These are phyloP conservation scores for Dittrichia graveolens DNA, from an alignment of 129 eudicot species.

Conservation along the genomic window DNA sequence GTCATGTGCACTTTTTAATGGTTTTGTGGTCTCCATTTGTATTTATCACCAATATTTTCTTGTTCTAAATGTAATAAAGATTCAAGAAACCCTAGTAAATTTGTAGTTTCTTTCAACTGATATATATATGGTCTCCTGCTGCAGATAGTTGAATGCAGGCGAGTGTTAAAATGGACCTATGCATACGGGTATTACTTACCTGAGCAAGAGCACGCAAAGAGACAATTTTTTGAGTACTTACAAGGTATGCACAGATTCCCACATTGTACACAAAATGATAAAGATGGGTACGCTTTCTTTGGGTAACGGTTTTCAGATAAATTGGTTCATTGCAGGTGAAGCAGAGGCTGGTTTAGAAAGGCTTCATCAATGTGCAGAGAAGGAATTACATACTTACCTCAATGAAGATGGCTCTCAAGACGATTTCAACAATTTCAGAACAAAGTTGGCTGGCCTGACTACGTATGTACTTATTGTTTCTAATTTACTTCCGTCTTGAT, in stretches of 20 bases:
- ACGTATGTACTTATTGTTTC: constrained; percentile 37
- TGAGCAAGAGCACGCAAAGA: constrained; percentile 54
- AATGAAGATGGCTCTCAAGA: constrained; percentile 31
- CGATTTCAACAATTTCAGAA: constrained; percentile 48
- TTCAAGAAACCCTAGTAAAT: background rate
- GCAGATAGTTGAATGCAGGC: constrained; percentile 88
- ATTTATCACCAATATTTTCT: background rate
- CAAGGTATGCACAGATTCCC: constrained; percentile 51
- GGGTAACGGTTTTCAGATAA: background rate
- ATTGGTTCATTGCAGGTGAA: constrained; percentile 52
- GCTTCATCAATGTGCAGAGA: constrained; percentile 87
- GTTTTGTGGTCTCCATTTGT: background rate
- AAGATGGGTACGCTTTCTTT: background rate
- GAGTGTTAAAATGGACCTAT: constrained; percentile 86
- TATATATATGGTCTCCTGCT: constrained; percentile 17
- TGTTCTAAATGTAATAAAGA: background rate
- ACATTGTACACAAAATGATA: background rate
- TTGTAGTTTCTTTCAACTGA: background rate
- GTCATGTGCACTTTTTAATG: no score
- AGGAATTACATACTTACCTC: constrained; percentile 49
- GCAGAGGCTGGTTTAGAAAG: constrained; percentile 86
- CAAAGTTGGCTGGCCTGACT: constrained; percentile 79
- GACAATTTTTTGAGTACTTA: constrained; percentile 71
- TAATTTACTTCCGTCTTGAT: background rate
- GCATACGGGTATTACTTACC: constrained; percentile 82